These are phyloP conservation scores for Penicillium sp. DNA, from an alignment of 2,329 filamentous ascomycete genomes.

Conservation along the genomic window DNA sequence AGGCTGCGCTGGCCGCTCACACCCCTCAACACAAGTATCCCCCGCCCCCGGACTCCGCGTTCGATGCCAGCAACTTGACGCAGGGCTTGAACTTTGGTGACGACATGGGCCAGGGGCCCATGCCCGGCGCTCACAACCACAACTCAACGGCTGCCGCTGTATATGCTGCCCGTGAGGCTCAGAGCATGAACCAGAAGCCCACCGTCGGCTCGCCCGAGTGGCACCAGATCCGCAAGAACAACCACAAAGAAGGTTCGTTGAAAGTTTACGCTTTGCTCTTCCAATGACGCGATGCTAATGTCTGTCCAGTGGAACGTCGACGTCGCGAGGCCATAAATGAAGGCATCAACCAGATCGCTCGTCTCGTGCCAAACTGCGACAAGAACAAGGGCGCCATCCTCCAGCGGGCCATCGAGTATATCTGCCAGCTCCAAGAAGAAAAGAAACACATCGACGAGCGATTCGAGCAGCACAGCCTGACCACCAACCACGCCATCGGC, in stretches of 20 bases:
- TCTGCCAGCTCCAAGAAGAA: slow-evolving; percentile 68
- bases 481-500: slow-evolving; percentile 55
- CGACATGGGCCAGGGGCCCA: slow-evolving; percentile 40
- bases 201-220: slow-evolving; percentile 95
- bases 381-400: slow-evolving; percentile 99
- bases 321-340: slow-evolving; percentile 98
- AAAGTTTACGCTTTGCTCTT: slow-evolving; percentile 18
- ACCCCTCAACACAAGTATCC: slow-evolving; percentile 46
- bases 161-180: slow-evolving; percentile 53
- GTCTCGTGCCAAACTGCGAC: slow-evolving; percentile 95
- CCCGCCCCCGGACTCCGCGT: slow-evolving; percentile 40
- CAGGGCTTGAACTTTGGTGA: slow-evolving; percentile 39
- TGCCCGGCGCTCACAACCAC: slow-evolving; percentile 37
- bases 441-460: slow-evolving; percentile 43
- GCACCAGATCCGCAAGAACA: slow-evolving; percentile 96
- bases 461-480: slow-evolving; percentile 45
- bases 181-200: slow-evolving; percentile 65
- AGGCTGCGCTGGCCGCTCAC: slow-evolving; percentile 47
- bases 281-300: neutral
- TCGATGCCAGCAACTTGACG: slow-evolving; percentile 37
- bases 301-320: slow-evolving; percentile 78
- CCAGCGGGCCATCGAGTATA: slow-evolving; percentile 89
- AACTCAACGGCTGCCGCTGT: slow-evolving; percentile 60
- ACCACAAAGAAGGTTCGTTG: slow-evolving; percentile 89
- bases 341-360: slow-evolving; percentile 95